A percentile compares a stretch with the other conserved stretches of the same genome.
These are phyloP conservation scores for Mortierella sp. DNA, from an alignment of 371 early-diverging fungal genomes.

Conservation along the genomic window DNA sequence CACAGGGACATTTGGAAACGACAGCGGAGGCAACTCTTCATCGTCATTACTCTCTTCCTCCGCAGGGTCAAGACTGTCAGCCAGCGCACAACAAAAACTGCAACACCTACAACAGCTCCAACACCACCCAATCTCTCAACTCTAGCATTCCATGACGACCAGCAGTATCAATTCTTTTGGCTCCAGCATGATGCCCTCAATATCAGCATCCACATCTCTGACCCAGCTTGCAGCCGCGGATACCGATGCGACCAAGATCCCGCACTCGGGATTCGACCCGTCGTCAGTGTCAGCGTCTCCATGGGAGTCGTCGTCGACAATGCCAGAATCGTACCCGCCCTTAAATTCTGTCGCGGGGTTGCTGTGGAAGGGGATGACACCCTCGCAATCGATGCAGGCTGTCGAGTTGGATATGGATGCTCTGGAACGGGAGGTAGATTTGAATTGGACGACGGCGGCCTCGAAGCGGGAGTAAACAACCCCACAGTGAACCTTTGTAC, in stretches of 20 bases:
- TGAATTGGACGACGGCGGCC: background rate
- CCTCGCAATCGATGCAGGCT: conserved; percentile 15
- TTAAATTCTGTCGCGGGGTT: background rate
- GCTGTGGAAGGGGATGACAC: conserved; percentile 23
- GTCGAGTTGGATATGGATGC: conserved; percentile 14
- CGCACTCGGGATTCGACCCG: background rate
- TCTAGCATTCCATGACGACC: conserved; percentile 37
- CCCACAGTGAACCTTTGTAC: too few relatives aligned
- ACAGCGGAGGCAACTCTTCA: background rate
- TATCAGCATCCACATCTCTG: conserved; percentile 23
- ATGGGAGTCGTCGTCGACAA: background rate
- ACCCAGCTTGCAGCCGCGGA: conserved; percentile 10
- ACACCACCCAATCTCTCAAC: conserved; percentile 37
- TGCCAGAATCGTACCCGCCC: background rate
- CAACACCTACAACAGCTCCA: conserved; percentile 41
- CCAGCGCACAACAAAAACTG: conserved; percentile 29
- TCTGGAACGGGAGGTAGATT: background rate
- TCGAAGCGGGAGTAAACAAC: background rate
- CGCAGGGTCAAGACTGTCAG: background rate
- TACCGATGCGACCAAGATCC: background rate
- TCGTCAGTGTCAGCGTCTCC: too few relatives aligned
- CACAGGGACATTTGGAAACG: conserved; percentile 21
- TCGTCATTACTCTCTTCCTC: background rate
- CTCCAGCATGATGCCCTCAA: conserved; percentile 9
- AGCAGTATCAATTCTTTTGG: conserved; percentile 43